phyloP scores from a whole-genome alignment of 2,329 filamentous ascomycete species.

The Chrysoporthe deuterocubensis region DNA sequence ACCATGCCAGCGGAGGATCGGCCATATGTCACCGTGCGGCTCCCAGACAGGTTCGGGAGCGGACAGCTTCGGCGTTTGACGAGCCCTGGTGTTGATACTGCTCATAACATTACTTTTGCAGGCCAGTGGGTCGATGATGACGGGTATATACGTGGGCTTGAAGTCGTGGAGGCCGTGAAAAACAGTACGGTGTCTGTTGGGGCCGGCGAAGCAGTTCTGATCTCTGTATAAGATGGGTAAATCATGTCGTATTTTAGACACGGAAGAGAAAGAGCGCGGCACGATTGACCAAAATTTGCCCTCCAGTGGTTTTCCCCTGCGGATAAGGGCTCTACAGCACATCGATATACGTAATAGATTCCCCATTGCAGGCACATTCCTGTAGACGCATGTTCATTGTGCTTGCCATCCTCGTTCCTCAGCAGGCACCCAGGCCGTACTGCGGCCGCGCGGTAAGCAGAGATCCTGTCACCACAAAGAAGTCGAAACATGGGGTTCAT shows the following conservation, averaged over 20 bases:
- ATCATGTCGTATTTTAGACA: neutral
- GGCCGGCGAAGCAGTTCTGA: slow-evolving; percentile 6
- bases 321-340: neutral
- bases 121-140: slow-evolving; percentile 16
- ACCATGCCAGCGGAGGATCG: neutral
- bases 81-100: slow-evolving; percentile 14
- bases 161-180: neutral
- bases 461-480: too few species aligned
- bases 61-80: slow-evolving; percentile 7
- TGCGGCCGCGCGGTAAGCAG: too few species aligned
- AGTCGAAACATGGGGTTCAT: too few species aligned
- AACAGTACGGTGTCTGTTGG: neutral
- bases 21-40: neutral
- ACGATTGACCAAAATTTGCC: too few species aligned
- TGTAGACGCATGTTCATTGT: neutral
- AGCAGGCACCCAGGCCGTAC: too few species aligned
- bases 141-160: neutral
- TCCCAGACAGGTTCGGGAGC: neutral
- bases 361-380: neutral
- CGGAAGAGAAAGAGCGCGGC: neutral
- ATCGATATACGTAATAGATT: neutral
- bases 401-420: neutral
- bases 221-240: neutral
- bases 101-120: slow-evolving; percentile 16
- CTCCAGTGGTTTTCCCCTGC: neutral